These are phyloP conservation scores for Gynostemma pentaphyllum DNA, from an alignment of 306 rosid species.

Conservation along the genomic window DNA sequence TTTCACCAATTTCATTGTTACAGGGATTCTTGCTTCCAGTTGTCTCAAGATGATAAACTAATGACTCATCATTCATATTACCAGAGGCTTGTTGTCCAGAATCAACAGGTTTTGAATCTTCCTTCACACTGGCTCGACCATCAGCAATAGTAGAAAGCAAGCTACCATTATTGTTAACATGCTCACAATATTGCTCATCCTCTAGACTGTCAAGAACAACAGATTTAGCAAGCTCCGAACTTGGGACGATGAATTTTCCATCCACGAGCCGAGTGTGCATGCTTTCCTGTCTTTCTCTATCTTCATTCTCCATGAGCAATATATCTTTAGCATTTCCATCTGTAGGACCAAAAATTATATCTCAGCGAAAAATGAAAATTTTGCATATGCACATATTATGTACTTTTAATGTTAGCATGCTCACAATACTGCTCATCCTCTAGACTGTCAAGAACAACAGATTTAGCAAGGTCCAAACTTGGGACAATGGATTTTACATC, in stretches of 20 bases:
- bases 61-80: slow-evolving; percentile 20
- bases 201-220: slow-evolving; percentile 36
- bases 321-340: slow-evolving; percentile 21
- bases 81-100: slow-evolving; percentile 17
- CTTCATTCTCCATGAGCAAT: slow-evolving; percentile 18
- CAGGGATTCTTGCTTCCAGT: slow-evolving; percentile 15
- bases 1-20: slow-evolving; percentile 20
- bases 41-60: slow-evolving; percentile 21
- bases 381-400: background rate
- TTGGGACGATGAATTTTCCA: slow-evolving; percentile 14
- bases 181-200: slow-evolving; percentile 26
- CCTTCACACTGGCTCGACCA: slow-evolving; percentile 20
- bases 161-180: slow-evolving; percentile 13
- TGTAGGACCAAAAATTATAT: slow-evolving; percentile 6
- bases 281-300: slow-evolving; percentile 20
- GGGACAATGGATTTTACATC: slow-evolving; percentile 16
- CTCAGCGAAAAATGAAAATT: background rate
- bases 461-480: slow-evolving; percentile 22
- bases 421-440: slow-evolving; percentile 30
- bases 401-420: slow-evolving; percentile 14
- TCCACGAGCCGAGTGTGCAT: slow-evolving; percentile 18
- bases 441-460: slow-evolving; percentile 31
- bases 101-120: slow-evolving; percentile 16
- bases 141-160: slow-evolving; percentile 31
- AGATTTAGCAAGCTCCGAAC: slow-evolving; percentile 21